These are phyloP conservation scores for Volvox carteri DNA, from an alignment of 163 green algal species.

Conservation along the genomic window DNA sequence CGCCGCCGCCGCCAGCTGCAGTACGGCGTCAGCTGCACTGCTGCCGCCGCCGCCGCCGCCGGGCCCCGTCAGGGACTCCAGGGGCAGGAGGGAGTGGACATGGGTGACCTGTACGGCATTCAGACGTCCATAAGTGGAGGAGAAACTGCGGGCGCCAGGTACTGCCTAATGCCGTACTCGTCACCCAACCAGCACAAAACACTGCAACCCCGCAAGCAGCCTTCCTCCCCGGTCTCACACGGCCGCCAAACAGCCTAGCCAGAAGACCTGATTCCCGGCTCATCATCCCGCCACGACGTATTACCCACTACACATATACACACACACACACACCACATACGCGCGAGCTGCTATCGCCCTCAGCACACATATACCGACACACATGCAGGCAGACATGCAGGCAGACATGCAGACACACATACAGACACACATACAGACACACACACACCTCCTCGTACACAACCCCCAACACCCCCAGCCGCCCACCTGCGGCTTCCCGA, in stretches of 20 bases:
- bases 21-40: constrained; percentile 64
- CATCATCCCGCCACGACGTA: too few relatives aligned
- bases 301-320: too few relatives aligned
- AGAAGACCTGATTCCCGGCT: too few relatives aligned
- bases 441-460: background rate
- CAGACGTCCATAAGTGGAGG: too few relatives aligned
- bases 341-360: too few relatives aligned
- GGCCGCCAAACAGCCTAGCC: too few relatives aligned
- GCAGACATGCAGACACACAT: background rate
- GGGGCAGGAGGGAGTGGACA: constrained; percentile 57
- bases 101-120: constrained; percentile 65
- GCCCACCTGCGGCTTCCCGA: constrained; percentile 76
- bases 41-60: background rate
- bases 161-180: too few relatives aligned
- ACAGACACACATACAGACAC: background rate
- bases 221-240: too few relatives aligned
- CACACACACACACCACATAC: too few relatives aligned
- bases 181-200: too few relatives aligned
- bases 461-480: background rate
- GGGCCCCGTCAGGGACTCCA: background rate
- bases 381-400: background rate
- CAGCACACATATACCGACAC: background rate
- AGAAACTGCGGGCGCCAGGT: too few relatives aligned
- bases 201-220: too few relatives aligned
- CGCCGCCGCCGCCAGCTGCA: constrained; percentile 86